Conservation (phyloP, 1,284 basidiomycete genomes). For the Apiotrichum laibachii region DNA sequence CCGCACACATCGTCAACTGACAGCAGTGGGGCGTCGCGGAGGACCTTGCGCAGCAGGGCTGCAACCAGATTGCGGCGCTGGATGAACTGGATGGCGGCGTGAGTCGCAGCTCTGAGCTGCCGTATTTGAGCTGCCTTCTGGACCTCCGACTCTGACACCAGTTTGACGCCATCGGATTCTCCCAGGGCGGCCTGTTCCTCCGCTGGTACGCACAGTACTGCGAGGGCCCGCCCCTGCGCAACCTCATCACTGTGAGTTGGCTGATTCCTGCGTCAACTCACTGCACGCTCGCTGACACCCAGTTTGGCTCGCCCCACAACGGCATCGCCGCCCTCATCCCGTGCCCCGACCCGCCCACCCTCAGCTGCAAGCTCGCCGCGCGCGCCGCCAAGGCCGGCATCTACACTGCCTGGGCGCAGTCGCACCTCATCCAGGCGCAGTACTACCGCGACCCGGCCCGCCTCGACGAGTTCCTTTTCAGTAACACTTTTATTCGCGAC, state of each 20-base stretch:
- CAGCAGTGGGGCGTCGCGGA: slow-evolving; percentile 43
- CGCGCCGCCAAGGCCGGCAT: slow-evolving; percentile 69
- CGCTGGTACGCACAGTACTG: slow-evolving; percentile 84
- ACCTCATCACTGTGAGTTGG: slow-evolving; percentile 68
- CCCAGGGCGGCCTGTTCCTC: slow-evolving; percentile 91
- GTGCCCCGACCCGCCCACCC: slow-evolving; percentile 47
- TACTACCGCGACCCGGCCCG: slow-evolving; percentile 87
- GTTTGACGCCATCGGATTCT: slow-evolving; percentile 89
- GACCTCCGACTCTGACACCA: too few species aligned
- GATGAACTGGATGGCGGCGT: slow-evolving; percentile 14
- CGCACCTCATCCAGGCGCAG: slow-evolving; percentile 82
- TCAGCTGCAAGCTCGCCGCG: slow-evolving; percentile 70
- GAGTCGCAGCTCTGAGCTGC: slow-evolving; percentile 2
- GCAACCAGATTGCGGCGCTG: slow-evolving; percentile 11
- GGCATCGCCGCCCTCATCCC: slow-evolving; percentile 50
- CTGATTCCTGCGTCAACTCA: slow-evolving; percentile 10
- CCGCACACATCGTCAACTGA: not conserved
- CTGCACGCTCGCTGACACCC: slow-evolving; percentile 5
- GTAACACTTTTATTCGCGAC: slow-evolving; percentile 58
- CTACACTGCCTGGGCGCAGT: slow-evolving; percentile 78
- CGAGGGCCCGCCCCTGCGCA: slow-evolving; percentile 71
- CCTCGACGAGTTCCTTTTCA: slow-evolving; percentile 65
- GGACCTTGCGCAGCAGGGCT: slow-evolving; percentile 24
- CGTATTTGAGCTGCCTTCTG: too few species aligned
- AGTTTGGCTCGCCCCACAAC: slow-evolving; percentile 54